phyloP scores from a whole-genome alignment of 345 rosid species.

The Pugionium cornutum region DNA sequence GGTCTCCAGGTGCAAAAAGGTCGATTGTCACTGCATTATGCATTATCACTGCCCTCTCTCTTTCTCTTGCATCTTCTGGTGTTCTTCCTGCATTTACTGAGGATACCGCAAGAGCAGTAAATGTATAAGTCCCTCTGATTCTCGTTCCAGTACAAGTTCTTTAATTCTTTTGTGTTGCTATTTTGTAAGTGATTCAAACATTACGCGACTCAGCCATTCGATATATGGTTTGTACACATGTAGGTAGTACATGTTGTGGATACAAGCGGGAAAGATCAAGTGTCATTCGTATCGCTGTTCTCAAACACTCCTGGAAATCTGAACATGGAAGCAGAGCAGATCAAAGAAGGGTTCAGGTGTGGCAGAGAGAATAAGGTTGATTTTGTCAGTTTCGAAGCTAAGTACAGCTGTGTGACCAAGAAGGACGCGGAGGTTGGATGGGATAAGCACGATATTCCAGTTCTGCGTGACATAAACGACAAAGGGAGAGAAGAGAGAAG shows the following conservation, averaged over 20 bases:
- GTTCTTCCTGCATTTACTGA: slow-evolving; percentile 67
- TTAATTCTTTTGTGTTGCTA: slow-evolving; percentile 2
- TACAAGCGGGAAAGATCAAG: slow-evolving; percentile 56
- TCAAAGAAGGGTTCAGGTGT: slow-evolving; percentile 72
- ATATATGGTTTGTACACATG: slow-evolving; percentile 17
- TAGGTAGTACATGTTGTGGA: slow-evolving; percentile 94
- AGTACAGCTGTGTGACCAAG: slow-evolving; percentile 70
- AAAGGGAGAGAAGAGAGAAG: slow-evolving; percentile 36
- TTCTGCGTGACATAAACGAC: slow-evolving; percentile 51
- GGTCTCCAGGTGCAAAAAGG: slow-evolving; percentile 66
- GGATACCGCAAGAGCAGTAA: slow-evolving; percentile 81
- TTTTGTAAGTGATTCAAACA: not conserved
- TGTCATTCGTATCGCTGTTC: slow-evolving; percentile 62
- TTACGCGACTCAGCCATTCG: not conserved
- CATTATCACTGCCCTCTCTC: slow-evolving; percentile 55
- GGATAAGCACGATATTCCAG: slow-evolving; percentile 66
- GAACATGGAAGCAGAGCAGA: slow-evolving; percentile 63
- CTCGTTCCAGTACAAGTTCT: slow-evolving; percentile 10
- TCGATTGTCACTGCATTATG: slow-evolving; percentile 52
- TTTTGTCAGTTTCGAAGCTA: slow-evolving; percentile 67
- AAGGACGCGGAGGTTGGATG: slow-evolving; percentile 66
- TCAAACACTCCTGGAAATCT: slow-evolving; percentile 89
- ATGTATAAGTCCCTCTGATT: slow-evolving; percentile 52
- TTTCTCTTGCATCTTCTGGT: slow-evolving; percentile 59
- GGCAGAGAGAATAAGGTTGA: slow-evolving; percentile 72